Base-by-base conservation (phyloP, 78 protist species). In the Dictyostelium firmibasis region DNA sequence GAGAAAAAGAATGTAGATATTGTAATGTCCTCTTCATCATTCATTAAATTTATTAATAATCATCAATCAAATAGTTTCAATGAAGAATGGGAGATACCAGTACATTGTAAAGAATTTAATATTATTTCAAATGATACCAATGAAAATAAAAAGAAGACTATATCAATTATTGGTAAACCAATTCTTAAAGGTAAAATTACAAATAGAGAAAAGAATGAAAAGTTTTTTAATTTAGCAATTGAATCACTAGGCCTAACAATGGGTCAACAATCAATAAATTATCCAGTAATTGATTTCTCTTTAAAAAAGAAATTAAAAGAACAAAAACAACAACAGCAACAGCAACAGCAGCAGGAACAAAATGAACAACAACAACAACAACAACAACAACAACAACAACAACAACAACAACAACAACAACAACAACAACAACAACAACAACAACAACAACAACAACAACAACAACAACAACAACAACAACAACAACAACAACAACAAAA, bases 71-170 rank as follows among this genome's bases (percentile, higher is more conserved):
- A 29, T 31, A 35, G 41, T 23, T 78, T 43, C 20, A 20, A 31
- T 8, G 96, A 85, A 41, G 92, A 84, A 70, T 85, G 92, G 91
- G 91, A 84, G 33, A 64, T 85, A 78, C 96, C 91, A 33, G 70
- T 76, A 47, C 25, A 31, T 16, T 27, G 47, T 25, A 92, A 67
- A 92, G 91, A 62, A 10, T 38, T 57, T n/a, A 76, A 70, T 7
- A 82, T 6, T 20, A 9, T 25, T 20, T 29, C 53, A 44, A 41
- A 79, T 78, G 53, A 74, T 35, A 13, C 81, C 7, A 8, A 25
- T 38, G 29, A 8, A 25, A 57, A 57, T 57, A 57, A 5, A 7
- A 43, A 75, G 16, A 92, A 74, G 47, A 83, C 70, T 18, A 84
- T 92, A 10, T 60, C 33, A 25, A 83, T 92, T 25, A n/a, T 92